Base-by-base conservation (phyloP, 441 rosid genomes). In the Mallotus japonicus region DNA sequence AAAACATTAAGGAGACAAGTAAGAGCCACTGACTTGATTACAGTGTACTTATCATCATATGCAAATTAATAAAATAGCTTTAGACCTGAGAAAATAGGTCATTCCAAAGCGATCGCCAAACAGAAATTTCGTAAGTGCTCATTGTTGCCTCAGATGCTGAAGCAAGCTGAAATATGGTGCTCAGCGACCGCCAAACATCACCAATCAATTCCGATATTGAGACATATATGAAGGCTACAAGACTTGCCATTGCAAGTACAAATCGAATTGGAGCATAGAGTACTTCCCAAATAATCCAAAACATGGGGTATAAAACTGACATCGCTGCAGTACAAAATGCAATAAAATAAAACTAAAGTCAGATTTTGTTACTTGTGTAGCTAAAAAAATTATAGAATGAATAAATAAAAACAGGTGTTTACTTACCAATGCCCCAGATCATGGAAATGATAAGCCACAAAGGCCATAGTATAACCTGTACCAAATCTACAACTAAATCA, bases 11-110 rank as follows among this genome's bases (percentile, higher is more conserved):
- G 24, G 46, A 17, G 53, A 72, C 68, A 58, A 47, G 51, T 78
- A 58, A 75, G 77, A 78, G 55, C 56, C 53, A 40, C 53, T 54
- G 56, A 19, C 32, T 50, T 14, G 42, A 67, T 7, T 69, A 62
- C 17, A 32, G 19, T 62, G 53, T 66, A 24, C 37, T 47, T 20
- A 56, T 66, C 6, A 54, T 55, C 68, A 57, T 69, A 62, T 37
- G 24, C 72, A 62, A 54, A 47, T 50, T 46, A 8, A 74, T 51
- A 40, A 65, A 24, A 14, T 19, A 54, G 50, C 71, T 69, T 80
- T 84, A 32, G 70, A 92, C 97, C 87, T 96, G 96, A 61, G 99
- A 96, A 78, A 95, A 93, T 61, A 95, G 91, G 80, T 96, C 98
- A 76, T 88, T 93, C 98, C 98, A 96, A 70, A 96, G 95, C 0